Evolutionary conservation across 1,139 yeast species (phyloP), one percentile per base, ranked within the genome.

Genomic region (Geotrichum siamense): DNA sequence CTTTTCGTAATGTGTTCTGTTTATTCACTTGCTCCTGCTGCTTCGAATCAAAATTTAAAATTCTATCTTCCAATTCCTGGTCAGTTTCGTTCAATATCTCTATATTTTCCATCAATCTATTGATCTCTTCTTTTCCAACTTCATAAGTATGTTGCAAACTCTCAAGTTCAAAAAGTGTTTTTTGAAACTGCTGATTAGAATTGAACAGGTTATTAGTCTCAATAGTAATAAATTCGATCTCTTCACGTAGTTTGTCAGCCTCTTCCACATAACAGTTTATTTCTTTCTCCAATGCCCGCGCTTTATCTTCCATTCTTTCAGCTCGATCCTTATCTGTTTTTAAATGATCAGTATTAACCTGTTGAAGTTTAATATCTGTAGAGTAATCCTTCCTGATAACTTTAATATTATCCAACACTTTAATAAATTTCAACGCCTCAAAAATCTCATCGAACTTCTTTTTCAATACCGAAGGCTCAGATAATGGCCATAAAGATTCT

Each of bases 381-480:
- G 78, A 65, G 75, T 86, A 76, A 43, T 86, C 94, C 57, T 87
- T 89, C 47, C 85, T 76, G 39, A 87, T 75, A 0, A 62, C 61
- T 59, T 87, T 89, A 57, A 93, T 71, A 48, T 75, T 78, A 48
- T 89, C 96, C 38, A 91, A 67, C 1, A 94, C 96, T 59, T 85
- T 89, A 1, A 96, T 87, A 56, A 83, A 93, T 61, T 86, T 87
- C 53, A 87, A 76, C 0, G 97, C 96, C 61, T 93, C 97, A 55
- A 93, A 93, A 5, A 93, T 91, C 60, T 91, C 98, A 62, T 93
- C 98, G 57, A 93, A 93, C 48, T 91, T 74, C 64, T 89, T 89
- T 64, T 93, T 93, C 58, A 93, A 71, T 12, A 75, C 75, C 5
- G 94, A 73, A 1, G 98, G 94, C 62, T 93, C 99, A 53, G 91